Evolutionary conservation across 306 rosid species (phyloP).

Genomic region (Quercus variabilis): DNA sequence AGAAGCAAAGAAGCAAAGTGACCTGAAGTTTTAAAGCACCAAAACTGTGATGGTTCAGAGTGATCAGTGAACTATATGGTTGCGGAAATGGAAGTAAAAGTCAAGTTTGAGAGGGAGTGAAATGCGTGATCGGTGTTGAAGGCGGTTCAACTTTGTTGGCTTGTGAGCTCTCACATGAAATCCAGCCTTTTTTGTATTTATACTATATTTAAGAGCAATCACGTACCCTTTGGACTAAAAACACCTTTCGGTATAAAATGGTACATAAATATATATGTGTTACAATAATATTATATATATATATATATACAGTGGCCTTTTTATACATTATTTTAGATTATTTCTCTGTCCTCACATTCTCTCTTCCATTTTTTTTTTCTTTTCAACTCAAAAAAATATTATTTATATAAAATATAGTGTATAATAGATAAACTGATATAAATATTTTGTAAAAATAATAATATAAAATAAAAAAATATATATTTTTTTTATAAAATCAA

Average conservation of each 20-base stretch:
- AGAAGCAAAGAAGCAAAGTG: neutral
- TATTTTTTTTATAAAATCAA: no score
- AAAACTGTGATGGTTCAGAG: conserved; percentile 12
- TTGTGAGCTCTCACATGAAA: conserved; percentile 64
- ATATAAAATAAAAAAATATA: fast-evolving
- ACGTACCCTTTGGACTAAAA: no score
- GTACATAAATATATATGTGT: no score
- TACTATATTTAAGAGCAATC: neutral
- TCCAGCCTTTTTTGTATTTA: conserved; percentile 19
- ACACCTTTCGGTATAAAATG: no score
- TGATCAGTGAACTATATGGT: neutral
- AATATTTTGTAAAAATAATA: fast-evolving
- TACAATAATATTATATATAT: fast-evolving
- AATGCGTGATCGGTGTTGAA: conserved; percentile 41
- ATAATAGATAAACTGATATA: no score
- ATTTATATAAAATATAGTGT: no score
- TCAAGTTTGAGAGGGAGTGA: conserved; percentile 25
- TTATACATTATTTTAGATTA: no score
- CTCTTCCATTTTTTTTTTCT: no score
- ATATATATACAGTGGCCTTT: no score
- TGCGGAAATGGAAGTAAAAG: conserved; percentile 2
- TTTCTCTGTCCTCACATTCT: fast-evolving
- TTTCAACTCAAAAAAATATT: no score
- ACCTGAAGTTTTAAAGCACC: neutral
- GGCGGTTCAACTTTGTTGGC: conserved; percentile 41